Base-by-base conservation (phyloP, 208 protist genomes). In the Vickermania ingenoplastis region DNA sequence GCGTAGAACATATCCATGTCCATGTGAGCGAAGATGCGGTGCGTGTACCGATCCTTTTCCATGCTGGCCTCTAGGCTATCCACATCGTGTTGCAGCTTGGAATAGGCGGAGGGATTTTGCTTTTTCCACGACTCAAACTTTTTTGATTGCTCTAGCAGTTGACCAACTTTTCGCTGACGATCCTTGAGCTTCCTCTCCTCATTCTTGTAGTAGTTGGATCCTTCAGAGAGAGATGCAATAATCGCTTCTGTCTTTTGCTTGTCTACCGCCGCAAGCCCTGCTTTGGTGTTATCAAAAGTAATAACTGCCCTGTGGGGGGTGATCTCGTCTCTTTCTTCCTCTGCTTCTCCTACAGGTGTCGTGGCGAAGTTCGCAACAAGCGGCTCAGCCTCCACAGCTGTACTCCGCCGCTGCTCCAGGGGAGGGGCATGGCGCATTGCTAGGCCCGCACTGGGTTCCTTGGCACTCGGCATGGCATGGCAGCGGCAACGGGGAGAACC, bases 1-100 rank as follows among this genome's bases (percentile, higher is more conserved):
- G 77, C 77, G 55, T 82, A 91, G 65, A 96, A 96, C 91, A 97
- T 96, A 75, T 98, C 95, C 75, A 97, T 83, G 71, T 96, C 82
- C 36, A 87, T 53, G 59, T 91, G 80, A 1, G 80, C 79, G 29
- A 73, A 89, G 13, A 82, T 59, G 5, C 66, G 60, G 49, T 59
- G 23, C 1, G 56, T 57, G 1, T 61, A 17, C 11, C 65, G 61
- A 27, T 5, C 27, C n/a, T 59, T 65, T 45, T 70, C 58, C 23
- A 83, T 54, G 36, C 69, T 58, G 24, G 17, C 26, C 54, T 79
- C 77, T 17, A 68, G 25, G 3, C 56, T n/a, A 25, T 58, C 48
- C 29, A 72, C 73, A 45, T 30, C 64, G 24, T 53, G 36, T 30
- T 59, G 49, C 30, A 59, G 53, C 22, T 22, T 27, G 24, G 57